These are phyloP conservation scores for Rhizophagus sp. DNA, from an alignment of 192 early-diverging fungal genomes.

Conservation along the genomic window DNA sequence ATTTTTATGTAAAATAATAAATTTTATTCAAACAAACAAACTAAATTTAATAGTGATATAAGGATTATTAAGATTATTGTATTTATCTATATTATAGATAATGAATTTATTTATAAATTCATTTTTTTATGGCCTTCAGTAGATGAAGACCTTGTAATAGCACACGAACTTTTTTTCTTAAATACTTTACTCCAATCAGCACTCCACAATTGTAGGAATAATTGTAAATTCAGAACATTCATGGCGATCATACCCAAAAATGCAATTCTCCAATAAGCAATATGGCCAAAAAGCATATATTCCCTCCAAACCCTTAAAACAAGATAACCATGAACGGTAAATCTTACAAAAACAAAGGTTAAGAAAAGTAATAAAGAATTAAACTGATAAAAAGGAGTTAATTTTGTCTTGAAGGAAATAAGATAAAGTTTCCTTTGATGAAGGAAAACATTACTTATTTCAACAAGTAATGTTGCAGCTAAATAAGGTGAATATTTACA, in stretches of 20 bases:
- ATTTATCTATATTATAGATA: no score
- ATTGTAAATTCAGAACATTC: slow-evolving; percentile 10
- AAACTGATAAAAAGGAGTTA: not conserved
- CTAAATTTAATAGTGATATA: no score
- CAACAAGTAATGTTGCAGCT: slow-evolving; percentile 7
- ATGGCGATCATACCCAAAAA: slow-evolving; percentile 5
- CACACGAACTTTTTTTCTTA: no score
- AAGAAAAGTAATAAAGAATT: slow-evolving; percentile 15
- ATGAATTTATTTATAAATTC: no score
- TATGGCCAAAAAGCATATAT: not conserved
- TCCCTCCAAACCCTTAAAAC: slow-evolving; percentile 7
- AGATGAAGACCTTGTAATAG: no score
- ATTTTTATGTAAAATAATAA: no score
- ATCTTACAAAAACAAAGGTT: slow-evolving; percentile 6
- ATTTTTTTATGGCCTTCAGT: no score
- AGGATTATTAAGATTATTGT: no score
- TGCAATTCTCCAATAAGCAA: slow-evolving; percentile 6
- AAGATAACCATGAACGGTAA: slow-evolving; percentile 1
- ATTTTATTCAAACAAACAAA: no score
- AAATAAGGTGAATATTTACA: slow-evolving; percentile 23
- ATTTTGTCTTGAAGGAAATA: not conserved
- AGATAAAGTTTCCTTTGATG: slow-evolving; percentile 26
- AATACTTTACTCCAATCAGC: not conserved
- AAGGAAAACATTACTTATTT: slow-evolving; percentile 18
- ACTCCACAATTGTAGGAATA: slow-evolving; percentile 14